phyloP scores from a whole-genome alignment of 1,139 yeast genomes.

The Lodderomyces orthopsilosis region DNA sequence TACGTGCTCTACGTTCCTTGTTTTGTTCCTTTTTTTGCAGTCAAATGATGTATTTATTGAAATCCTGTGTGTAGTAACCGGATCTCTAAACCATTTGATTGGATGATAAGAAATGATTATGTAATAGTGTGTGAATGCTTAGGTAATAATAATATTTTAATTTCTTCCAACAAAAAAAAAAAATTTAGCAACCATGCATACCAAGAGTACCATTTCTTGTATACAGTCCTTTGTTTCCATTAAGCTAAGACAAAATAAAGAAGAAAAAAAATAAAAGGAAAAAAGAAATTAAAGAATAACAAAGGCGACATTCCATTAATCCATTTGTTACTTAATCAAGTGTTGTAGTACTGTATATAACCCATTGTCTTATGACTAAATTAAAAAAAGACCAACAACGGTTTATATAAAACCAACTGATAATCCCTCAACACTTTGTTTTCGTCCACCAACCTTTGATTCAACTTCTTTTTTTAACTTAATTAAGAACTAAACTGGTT shows the following conservation, averaged over 20 bases:
- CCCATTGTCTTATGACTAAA: neutral
- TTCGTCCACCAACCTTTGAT: neutral
- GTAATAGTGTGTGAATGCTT: no score
- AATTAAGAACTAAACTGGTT: no score
- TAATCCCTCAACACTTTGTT: neutral
- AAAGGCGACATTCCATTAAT: neutral
- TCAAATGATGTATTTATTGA: neutral
- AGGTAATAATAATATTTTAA: neutral
- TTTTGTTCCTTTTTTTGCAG: neutral
- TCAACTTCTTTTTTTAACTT: no score
- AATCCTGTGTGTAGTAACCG: no score
- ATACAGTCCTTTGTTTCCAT: neutral
- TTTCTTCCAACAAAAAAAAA: neutral
- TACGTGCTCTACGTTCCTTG: no score
- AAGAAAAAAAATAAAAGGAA: neutral
- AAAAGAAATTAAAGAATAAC: neutral
- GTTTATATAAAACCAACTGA: neutral
- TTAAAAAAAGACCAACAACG: neutral
- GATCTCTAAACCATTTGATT: neutral
- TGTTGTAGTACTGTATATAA: neutral
- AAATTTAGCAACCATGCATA: neutral
- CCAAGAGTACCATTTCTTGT: neutral
- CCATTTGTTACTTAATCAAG: no score
- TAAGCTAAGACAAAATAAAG: no score
- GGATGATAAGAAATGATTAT: neutral